Evolutionary conservation across 2,329 filamentous ascomycete species (phyloP).

Genomic region (Seiridium cupressi): DNA sequence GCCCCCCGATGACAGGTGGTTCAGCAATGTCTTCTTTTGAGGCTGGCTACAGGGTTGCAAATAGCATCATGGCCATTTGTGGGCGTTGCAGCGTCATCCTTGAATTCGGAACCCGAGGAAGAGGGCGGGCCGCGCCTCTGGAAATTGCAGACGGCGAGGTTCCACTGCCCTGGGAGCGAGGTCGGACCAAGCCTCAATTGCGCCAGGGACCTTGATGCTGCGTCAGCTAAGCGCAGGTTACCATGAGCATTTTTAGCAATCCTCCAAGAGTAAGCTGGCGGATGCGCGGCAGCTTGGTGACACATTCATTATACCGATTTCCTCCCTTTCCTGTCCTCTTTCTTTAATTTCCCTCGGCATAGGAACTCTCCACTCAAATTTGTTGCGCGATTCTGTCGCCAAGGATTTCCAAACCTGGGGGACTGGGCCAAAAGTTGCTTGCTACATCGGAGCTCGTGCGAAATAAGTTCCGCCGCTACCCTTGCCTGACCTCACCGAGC

Average conservation of each 20-base stretch:
- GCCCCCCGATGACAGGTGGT: too few species aligned
- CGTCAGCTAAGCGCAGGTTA: neutral
- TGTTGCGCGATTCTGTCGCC: too few species aligned
- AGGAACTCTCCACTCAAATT: too few species aligned
- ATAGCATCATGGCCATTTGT: too few species aligned
- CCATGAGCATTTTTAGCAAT: neutral
- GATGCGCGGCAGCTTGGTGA: too few species aligned
- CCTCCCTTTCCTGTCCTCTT: too few species aligned
- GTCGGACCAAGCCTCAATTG: neutral
- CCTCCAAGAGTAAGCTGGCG: neutral
- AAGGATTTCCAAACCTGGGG: too few species aligned
- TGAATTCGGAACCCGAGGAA: neutral
- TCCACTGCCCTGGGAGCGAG: neutral
- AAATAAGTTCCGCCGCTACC: constrained; percentile 1
- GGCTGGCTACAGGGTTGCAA: too few species aligned
- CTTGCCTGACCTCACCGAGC: constrained; percentile 1
- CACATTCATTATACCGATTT: too few species aligned
- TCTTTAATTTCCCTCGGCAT: too few species aligned
- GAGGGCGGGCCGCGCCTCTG: neutral
- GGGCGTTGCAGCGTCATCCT: too few species aligned
- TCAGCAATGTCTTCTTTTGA: too few species aligned
- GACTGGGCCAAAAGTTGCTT: neutral
- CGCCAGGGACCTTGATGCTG: neutral
- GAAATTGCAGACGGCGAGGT: neutral
- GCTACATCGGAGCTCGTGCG: constrained; percentile 2